Evolutionary conservation across 805 yeast species (phyloP).

Genomic region (Lachancea kluyveri): DNA sequence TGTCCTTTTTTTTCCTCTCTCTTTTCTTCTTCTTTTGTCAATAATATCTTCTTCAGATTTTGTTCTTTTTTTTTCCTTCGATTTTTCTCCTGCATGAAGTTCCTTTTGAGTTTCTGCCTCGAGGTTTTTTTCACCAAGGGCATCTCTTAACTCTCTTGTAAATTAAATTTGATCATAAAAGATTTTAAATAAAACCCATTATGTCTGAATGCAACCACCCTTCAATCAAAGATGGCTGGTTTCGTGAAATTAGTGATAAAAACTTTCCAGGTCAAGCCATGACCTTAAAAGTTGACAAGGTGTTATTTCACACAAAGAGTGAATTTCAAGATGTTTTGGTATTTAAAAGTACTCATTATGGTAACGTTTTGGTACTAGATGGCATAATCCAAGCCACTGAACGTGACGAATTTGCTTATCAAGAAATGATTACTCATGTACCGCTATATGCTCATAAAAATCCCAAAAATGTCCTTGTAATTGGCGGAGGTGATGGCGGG

Average conservation of each 20-base stretch:
- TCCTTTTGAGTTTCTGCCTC: no score
- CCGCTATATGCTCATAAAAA: slow-evolving; percentile 71
- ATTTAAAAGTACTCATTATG: slow-evolving; percentile 68
- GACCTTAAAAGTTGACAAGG: slow-evolving; percentile 51
- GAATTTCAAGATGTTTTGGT: slow-evolving; percentile 78
- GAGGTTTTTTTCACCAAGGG: no score
- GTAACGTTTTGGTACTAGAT: slow-evolving; percentile 83
- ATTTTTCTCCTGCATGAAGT: no score
- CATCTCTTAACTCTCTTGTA: no score
- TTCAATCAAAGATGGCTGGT: slow-evolving; percentile 63
- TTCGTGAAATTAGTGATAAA: slow-evolving; percentile 63
- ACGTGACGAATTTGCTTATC: slow-evolving; percentile 89
- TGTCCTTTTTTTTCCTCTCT: no score
- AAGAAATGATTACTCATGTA: slow-evolving; percentile 82
- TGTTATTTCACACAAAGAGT: slow-evolving; percentile 63
- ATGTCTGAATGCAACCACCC: no score
- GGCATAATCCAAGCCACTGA: slow-evolving; percentile 91
- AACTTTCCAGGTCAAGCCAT: slow-evolving; percentile 87
- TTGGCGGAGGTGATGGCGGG: slow-evolving; percentile 98
- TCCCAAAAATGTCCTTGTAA: slow-evolving; percentile 74
- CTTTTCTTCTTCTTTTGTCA: no score
- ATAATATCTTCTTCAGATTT: no score
- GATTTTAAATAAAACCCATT: no score
- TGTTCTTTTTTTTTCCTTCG: no score
- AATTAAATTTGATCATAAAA: no score